These are phyloP conservation scores for Neofusicoccum umdonicola DNA, from an alignment of 2,329 filamentous ascomycete genomes.

Conservation along the genomic window DNA sequence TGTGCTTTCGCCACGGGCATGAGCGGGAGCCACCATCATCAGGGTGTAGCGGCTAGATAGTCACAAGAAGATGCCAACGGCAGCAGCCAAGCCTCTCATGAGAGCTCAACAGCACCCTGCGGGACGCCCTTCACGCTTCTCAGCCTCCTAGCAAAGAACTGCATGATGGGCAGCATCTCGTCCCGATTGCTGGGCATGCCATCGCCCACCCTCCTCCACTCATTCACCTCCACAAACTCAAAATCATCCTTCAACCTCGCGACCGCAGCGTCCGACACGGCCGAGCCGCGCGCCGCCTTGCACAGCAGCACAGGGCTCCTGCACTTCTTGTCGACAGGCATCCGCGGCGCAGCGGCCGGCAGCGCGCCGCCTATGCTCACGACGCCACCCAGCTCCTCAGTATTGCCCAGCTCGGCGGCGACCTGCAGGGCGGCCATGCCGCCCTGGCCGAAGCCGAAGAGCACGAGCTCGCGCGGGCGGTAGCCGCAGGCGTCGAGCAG, in stretches of 20 bases:
- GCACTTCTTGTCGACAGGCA: conserved; percentile 47
- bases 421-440: conserved; percentile 54
- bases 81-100: not conserved
- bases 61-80: too few relatives aligned
- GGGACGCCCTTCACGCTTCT: conserved; percentile 22
- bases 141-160: conserved; percentile 70
- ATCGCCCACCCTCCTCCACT: conserved; percentile 58
- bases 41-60: too few relatives aligned
- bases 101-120: conserved; percentile 7
- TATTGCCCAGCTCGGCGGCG: conserved; percentile 32
- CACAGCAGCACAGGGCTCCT: conserved; percentile 64
- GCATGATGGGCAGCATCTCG: conserved; percentile 89
- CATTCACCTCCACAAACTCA: conserved; percentile 40
- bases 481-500: conserved; percentile 52
- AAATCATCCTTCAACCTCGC: conserved; percentile 66
- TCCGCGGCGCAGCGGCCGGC: conserved; percentile 39
- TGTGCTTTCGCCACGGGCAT: too few relatives aligned
- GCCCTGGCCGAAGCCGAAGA: conserved; percentile 59
- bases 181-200: conserved; percentile 79
- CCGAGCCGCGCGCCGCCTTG: conserved; percentile 49
- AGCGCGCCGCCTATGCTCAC: conserved; percentile 63
- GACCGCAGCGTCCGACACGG: conserved; percentile 62
- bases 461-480: conserved; percentile 47
- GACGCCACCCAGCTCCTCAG: conserved; percentile 54
- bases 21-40: too few relatives aligned